Conservation (phyloP, 345 rosid species). For the Chamaenerion angustifolium region DNA sequence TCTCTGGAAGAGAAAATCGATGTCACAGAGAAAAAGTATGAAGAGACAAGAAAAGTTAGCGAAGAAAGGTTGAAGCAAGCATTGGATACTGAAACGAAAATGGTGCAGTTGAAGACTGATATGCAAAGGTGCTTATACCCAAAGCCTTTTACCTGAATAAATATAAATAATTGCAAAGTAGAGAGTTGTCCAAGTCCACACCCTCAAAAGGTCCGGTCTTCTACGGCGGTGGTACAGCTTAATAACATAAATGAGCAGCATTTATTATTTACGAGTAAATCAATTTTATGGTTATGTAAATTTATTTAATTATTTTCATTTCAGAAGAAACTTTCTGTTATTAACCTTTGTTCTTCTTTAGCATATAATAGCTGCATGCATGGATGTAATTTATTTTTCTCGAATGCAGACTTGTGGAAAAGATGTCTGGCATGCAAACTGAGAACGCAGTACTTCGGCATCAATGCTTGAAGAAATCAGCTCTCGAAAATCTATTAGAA, state of each 20-base stretch:
- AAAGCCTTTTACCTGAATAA: neutral
- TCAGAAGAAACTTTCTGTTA: neutral
- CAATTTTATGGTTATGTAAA: too few species aligned
- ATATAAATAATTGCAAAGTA: slow-evolving; percentile 1
- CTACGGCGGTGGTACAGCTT: too few species aligned
- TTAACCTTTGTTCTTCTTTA: neutral
- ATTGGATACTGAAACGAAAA: slow-evolving; percentile 78
- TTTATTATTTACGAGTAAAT: too few species aligned
- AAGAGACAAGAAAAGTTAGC: slow-evolving; percentile 61
- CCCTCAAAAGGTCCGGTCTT: neutral
- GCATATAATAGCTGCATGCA: slow-evolving; percentile 7
- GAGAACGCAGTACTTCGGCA: slow-evolving; percentile 82
- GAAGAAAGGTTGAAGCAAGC: slow-evolving; percentile 95
- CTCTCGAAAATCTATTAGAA: slow-evolving; percentile 37
- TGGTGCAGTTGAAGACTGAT: slow-evolving; percentile 66
- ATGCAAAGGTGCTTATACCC: slow-evolving; percentile 54
- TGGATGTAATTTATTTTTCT: slow-evolving; percentile 6
- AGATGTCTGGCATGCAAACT: slow-evolving; percentile 64
- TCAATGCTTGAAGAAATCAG: slow-evolving; percentile 41
- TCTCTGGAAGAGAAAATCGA: slow-evolving; percentile 78
- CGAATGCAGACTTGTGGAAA: slow-evolving; percentile 76
- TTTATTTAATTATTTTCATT: too few species aligned
- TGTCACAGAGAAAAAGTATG: slow-evolving; percentile 77
- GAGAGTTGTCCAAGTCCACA: neutral
- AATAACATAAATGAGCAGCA: too few species aligned